Percentiles rank a stretch among this genome's conserved stretches.
These are phyloP conservation scores for Cercospora sp. DNA, from an alignment of 2,329 filamentous ascomycete genomes.

Conservation along the genomic window DNA sequence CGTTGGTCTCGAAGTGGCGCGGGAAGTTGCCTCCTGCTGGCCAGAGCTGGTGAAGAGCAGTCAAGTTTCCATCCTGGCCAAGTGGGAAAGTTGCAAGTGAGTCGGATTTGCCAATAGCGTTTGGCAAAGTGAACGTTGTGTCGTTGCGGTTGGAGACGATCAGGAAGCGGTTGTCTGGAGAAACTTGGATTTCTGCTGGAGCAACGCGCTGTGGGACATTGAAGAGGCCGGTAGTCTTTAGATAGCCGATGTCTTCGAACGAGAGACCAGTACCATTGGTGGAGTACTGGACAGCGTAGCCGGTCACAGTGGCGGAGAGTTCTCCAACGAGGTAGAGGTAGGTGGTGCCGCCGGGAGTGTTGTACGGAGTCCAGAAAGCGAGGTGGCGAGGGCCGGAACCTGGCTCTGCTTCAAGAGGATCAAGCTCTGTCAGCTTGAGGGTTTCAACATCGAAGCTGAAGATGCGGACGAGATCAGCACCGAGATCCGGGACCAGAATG, in stretches of 20 bases:
- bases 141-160: conserved; percentile 69
- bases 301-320: conserved; percentile 51
- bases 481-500: conserved; percentile 42
- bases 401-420: conserved; percentile 30
- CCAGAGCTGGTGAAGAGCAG: conserved; percentile 55
- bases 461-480: conserved; percentile 41
- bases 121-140: conserved; percentile 51
- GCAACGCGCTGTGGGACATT: conserved; percentile 51
- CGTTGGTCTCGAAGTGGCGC: conserved; percentile 67
- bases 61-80: conserved; percentile 57
- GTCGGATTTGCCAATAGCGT: conserved; percentile 53
- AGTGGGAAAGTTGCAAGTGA: conserved; percentile 65
- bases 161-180: conserved; percentile 58
- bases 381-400: conserved; percentile 42
- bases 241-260: conserved; percentile 48
- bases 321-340: conserved; percentile 50
- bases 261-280: conserved; percentile 45
- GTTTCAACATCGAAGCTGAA: conserved; percentile 34
- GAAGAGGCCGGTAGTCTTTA: conserved; percentile 50
- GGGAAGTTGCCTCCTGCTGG: conserved; percentile 65
- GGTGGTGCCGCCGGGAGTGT: conserved; percentile 31
- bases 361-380: conserved; percentile 39
- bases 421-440: conserved; percentile 30
- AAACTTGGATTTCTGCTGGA: conserved; percentile 56
- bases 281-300: conserved; percentile 51